These are phyloP conservation scores for Udeniomyces megalosporus DNA, from an alignment of 768 basidiomycete genomes.

Conservation along the genomic window DNA sequence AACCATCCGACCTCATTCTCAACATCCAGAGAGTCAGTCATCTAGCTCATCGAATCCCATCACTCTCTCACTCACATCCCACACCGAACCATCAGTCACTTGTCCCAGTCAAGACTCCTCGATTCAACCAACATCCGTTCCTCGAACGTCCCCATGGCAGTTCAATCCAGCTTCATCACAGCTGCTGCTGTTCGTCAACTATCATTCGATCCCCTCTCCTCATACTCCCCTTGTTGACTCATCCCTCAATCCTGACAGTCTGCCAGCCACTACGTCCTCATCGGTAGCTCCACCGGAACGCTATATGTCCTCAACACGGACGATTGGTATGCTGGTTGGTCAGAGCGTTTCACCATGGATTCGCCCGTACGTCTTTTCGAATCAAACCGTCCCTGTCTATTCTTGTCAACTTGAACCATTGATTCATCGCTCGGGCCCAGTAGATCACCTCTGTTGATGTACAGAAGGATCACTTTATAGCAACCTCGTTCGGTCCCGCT, in stretches of 20 bases:
- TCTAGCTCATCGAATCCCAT: no score
- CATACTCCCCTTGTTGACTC: no score
- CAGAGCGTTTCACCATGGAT: neutral
- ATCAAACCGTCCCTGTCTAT: neutral
- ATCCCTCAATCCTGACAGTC: neutral
- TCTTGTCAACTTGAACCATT: neutral
- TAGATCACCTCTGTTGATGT: constrained; percentile 9
- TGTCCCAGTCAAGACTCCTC: no score
- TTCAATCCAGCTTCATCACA: no score
- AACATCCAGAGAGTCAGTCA: no score
- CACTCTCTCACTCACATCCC: no score
- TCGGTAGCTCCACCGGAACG: neutral
- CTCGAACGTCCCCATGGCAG: no score
- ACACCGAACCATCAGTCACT: no score
- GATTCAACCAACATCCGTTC: no score
- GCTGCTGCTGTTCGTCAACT: no score
- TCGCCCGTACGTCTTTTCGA: neutral
- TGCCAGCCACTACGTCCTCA: neutral
- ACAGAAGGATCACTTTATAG: constrained; percentile 1
- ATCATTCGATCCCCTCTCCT: no score
- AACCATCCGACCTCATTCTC: no score
- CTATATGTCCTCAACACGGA: neutral
- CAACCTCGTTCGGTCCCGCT: constrained; percentile 7
- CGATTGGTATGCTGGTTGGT: neutral
- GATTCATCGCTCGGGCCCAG: neutral